Conservation (phyloP, 2,329 filamentous ascomycete genomes). For the Aspergillus persii region DNA sequence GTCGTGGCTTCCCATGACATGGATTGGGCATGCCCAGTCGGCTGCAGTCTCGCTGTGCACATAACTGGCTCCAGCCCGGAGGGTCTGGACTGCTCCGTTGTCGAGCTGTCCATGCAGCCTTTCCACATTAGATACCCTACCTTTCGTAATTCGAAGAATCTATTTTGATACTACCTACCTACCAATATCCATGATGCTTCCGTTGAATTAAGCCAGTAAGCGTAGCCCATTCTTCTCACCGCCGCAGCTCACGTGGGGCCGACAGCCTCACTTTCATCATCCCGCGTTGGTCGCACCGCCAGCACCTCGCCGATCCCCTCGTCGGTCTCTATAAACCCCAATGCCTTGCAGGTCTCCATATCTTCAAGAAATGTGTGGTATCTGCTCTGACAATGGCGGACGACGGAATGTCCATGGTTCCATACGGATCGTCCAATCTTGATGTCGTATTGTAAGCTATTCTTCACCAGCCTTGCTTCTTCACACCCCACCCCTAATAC, state of each 20-base stretch:
- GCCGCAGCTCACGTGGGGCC: conserved; percentile 22
- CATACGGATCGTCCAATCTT: conserved; percentile 41
- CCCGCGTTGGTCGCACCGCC: not conserved
- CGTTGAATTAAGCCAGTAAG: not conserved
- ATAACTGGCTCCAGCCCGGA: conserved; percentile 8
- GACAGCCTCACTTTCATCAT: conserved; percentile 10
- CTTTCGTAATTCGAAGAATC: conserved; percentile 5
- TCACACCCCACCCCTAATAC: not conserved
- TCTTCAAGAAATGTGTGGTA: conserved; percentile 14
- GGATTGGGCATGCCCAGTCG: conserved; percentile 12
- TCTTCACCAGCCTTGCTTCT: not conserved
- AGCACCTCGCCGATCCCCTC: not conserved
- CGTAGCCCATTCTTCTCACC: conserved; percentile 11
- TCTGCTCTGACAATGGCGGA: conserved; percentile 32
- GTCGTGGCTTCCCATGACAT: conserved; percentile 14
- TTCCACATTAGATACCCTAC: conserved; percentile 20
- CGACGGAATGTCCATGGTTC: conserved; percentile 43
- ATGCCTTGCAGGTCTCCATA: conserved; percentile 3
- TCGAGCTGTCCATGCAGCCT: conserved; percentile 5
- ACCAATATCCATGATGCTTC: not conserved
- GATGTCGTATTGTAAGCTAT: conserved; percentile 46
- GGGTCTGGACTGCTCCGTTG: not conserved
- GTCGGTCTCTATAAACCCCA: not conserved
- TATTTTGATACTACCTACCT: conserved; percentile 1
- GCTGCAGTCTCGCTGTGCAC: conserved; percentile 1